Conservation (phyloP, 2,329 filamentous ascomycete species). For the Hypoxylon sp. region DNA sequence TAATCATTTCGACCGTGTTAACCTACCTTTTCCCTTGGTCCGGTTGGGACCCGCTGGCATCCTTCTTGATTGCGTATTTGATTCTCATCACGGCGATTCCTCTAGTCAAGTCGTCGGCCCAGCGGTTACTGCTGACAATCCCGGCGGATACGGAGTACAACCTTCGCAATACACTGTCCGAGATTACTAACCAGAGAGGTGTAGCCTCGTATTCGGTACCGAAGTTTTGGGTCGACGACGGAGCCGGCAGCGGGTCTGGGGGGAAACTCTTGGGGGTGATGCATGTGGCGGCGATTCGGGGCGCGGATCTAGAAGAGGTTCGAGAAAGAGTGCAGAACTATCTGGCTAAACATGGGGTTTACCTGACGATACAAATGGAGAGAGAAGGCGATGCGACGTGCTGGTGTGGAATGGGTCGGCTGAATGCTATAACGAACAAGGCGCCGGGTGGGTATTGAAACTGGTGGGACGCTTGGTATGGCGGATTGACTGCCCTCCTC, state of each 20-base stretch:
- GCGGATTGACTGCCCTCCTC: slow-evolving; percentile 11
- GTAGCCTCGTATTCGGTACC: slow-evolving; percentile 88
- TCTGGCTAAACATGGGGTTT: slow-evolving; percentile 76
- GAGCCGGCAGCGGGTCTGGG: slow-evolving; percentile 56
- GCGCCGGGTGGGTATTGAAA: slow-evolving; percentile 45
- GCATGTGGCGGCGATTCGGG: slow-evolving; percentile 81
- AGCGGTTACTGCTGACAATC: slow-evolving; percentile 83
- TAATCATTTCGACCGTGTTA: slow-evolving; percentile 89
- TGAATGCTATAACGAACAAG: slow-evolving; percentile 49
- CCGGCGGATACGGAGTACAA: slow-evolving; percentile 89
- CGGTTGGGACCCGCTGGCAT: slow-evolving; percentile 94
- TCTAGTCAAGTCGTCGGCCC: slow-evolving; percentile 85
- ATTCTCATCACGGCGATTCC: slow-evolving; percentile 95
- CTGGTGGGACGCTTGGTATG: slow-evolving; percentile 1
- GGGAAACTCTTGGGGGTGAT: slow-evolving; percentile 82
- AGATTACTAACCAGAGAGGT: slow-evolving; percentile 83
- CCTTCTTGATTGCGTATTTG: slow-evolving; percentile 90
- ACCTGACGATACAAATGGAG: slow-evolving; percentile 89
- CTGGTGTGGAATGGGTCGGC: slow-evolving; percentile 66
- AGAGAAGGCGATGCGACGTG: slow-evolving; percentile 78
- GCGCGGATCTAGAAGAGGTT: slow-evolving; percentile 84
- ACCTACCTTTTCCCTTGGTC: slow-evolving; percentile 91
- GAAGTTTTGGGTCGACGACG: slow-evolving; percentile 92
- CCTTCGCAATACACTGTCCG: slow-evolving; percentile 85
- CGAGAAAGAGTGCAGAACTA: slow-evolving; percentile 80